Base-by-base conservation (phyloP, 352 stramenopile genomes). In the Phytopythium ostracodes region DNA sequence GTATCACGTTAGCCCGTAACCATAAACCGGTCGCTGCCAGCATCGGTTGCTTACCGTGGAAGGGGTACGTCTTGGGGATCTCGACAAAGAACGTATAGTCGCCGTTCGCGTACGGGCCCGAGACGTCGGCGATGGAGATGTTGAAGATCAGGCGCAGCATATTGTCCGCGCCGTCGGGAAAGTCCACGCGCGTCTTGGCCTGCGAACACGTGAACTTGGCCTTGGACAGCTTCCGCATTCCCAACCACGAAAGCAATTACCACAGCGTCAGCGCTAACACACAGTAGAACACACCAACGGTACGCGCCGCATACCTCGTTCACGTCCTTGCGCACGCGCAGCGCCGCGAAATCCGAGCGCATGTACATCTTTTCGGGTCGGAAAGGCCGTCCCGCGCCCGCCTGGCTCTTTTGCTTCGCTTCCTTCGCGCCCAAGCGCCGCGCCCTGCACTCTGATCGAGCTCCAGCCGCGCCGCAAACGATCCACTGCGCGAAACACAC, bases 61-160 rank as follows among this genome's bases (percentile, higher is more conserved):
- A 95, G 0, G 87, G 87, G 66, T 95, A 95, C 33, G 84, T 90
- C 75, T 88, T 91, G 43, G 87, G 87, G 58, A 95, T 95, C 56
- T 93, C 79, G 18, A 95, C 81, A 56, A 88, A 88, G 64, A 95
- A 95, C 17, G 75, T 91, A 55, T 92, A 95, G 54, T 95, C 84
- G 1, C 87, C 87, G 65, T 95, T 92, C 49, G 79, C 81, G 59
- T 86, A 95, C n/a, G 87, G 82, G 0, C 84, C 81, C 5, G 75
- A 75, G 7, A 86, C 66, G 57, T 94, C 84, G 2, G 73, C 77
- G 51, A 95, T 86, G 14, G 84, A 83, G 58, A 95, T 92, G 50
- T 75, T 81, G 68, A 95, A 91, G 52, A 94, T 87, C 15, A 95
- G 62, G 1, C 68, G 73, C 55, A 95, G 64, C 79, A 95, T 90